Conservation (phyloP, 805 yeast species). For the Suhomyces kilbournensis region DNA sequence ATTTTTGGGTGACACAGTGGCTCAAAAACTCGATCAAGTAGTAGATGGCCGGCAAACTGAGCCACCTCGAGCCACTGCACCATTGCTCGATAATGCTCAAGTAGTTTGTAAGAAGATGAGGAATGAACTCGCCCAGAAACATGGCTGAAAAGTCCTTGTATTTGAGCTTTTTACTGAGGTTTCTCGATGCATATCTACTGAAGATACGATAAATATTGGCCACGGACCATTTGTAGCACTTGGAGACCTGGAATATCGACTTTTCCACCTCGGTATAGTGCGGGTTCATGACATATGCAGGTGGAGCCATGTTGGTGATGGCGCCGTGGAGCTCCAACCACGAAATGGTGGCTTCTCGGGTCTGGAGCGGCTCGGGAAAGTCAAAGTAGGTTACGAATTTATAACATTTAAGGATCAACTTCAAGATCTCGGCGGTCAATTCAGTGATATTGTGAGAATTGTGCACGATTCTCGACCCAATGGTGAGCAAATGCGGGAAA, state of each 20-base stretch:
- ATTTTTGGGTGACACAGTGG: slow-evolving; percentile 52
- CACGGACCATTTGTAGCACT: slow-evolving; percentile 75
- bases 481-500: slow-evolving; percentile 63
- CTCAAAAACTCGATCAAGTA: slow-evolving; percentile 52
- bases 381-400: slow-evolving; percentile 75
- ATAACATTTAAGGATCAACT: slow-evolving; percentile 68
- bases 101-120: slow-evolving; percentile 65
- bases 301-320: slow-evolving; percentile 59
- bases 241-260: slow-evolving; percentile 67
- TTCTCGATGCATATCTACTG: slow-evolving; percentile 61
- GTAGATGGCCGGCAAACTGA: slow-evolving; percentile 62
- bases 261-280: slow-evolving; percentile 52
- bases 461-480: slow-evolving; percentile 56
- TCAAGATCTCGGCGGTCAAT: slow-evolving; percentile 65
- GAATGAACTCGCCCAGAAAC: slow-evolving; percentile 60
- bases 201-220: slow-evolving; percentile 73
- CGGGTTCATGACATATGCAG: slow-evolving; percentile 48
- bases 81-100: slow-evolving; percentile 69
- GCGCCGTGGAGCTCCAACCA: slow-evolving; percentile 81
- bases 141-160: slow-evolving; percentile 59
- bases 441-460: slow-evolving; percentile 25
- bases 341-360: slow-evolving; percentile 44
- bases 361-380: slow-evolving; percentile 61
- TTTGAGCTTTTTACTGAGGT: slow-evolving; percentile 43
- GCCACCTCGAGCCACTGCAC: slow-evolving; percentile 67